Evolutionary conservation across 2,329 filamentous ascomycete genomes (phyloP), one percentile per base, ranked within the genome.

Genomic region (Aureobasidium sp.): DNA sequence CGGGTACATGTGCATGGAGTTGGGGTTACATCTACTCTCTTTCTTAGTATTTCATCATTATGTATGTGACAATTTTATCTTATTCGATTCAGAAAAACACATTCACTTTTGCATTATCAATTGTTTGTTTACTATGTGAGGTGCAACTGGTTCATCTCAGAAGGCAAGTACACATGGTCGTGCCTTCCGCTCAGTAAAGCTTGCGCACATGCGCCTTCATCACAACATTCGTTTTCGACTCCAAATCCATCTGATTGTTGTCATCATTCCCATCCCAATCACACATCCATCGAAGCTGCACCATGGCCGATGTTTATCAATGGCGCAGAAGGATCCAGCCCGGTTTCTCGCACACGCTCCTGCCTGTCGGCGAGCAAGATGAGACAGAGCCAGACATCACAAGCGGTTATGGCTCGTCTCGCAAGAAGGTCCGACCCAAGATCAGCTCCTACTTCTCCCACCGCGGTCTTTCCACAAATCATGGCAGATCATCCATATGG

Each of bases 1-100:
- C 76, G 75, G 80, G 78, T 75, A 76, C 76, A 73, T 78, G 82
- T 85, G 83, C 81, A 86, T 86, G 83, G 80, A 85, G 81, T 81
- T 77, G 75, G 77, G 81, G 80, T 77, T 74, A 85, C 81, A 85
- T 78, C 52, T 52, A 24, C 15, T 63, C 40, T 42, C n/a, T 47
- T 7, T 53, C 8, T 42, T 31, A 22, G 47, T 29, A 24, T 42
- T 14, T 31, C 8, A 12, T 35, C 8, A 31, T 49, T 44, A 60
- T 49, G 39, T 60, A 44, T 33, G 45, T 52, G 44, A 53, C 48
- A 52, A 35, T 47, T 33, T 19, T 42, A 19, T 50, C 8, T 1
- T 27, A 3, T 31, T 24, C n/a, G n/a, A n/a, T n/a, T 8, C 22
- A 48, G 29, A 47, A 57, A 39, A 48, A 3, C 19, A n/a, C 5